A percentile compares a stretch with the other conserved stretches of the same genome.
Conservation (phyloP, 2,329 filamentous ascomycete species). For the Aureobasidium musti region DNA sequence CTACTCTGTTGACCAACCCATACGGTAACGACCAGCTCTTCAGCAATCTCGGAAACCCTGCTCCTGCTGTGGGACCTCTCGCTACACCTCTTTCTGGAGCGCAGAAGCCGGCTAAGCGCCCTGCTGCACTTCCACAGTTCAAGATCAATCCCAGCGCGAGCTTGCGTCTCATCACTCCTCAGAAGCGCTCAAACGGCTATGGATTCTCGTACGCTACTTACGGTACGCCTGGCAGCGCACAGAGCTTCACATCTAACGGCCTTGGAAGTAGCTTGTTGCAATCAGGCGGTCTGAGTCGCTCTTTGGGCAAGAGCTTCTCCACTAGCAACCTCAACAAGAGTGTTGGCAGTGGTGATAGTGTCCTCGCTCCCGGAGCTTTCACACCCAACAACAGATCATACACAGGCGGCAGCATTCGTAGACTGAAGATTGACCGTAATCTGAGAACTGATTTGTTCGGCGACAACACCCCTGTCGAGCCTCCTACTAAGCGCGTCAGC, state of each 20-base stretch:
- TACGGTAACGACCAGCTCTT: conserved; percentile 91
- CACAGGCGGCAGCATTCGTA: conserved; percentile 76
- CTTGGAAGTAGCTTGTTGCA: conserved; percentile 66
- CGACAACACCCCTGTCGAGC: conserved; percentile 45
- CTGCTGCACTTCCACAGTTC: conserved; percentile 75
- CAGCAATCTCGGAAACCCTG: conserved; percentile 66
- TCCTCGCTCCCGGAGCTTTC: conserved; percentile 82
- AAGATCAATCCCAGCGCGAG: conserved; percentile 81
- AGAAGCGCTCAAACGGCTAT: conserved; percentile 71
- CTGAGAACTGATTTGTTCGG: conserved; percentile 69
- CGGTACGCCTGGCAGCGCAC: conserved; percentile 72
- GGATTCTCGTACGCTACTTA: conserved; percentile 94
- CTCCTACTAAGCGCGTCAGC: conserved; percentile 76
- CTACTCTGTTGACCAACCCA: conserved; percentile 81
- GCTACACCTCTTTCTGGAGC: conserved; percentile 81
- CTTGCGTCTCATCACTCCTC: conserved; percentile 77
- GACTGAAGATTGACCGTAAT: conserved; percentile 86
- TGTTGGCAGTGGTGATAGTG: conserved; percentile 76
- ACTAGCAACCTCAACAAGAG: conserved; percentile 81
- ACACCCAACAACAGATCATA: conserved; percentile 63
- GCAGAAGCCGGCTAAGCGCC: conserved; percentile 74
- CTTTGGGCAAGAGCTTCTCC: conserved; percentile 83
- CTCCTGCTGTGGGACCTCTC: conserved; percentile 78
- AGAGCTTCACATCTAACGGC: conserved; percentile 66
- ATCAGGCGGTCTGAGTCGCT: conserved; percentile 60